Base-by-base conservation (phyloP, 352 stramenopile species). In the Phytophthora litchii region DNA sequence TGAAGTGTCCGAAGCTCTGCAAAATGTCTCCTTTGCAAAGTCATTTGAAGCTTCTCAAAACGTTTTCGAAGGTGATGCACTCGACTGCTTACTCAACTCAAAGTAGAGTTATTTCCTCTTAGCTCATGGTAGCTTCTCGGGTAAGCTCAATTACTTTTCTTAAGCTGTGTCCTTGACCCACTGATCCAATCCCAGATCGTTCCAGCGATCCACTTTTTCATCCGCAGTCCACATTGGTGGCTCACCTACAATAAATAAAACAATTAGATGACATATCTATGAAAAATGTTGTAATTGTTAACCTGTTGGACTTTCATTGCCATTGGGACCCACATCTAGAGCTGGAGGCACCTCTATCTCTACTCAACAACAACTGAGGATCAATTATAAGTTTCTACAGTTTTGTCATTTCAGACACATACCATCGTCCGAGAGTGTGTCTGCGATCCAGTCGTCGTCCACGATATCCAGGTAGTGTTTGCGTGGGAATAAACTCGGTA, bases 361-460 rank as follows among this genome's bases (percentile, higher is more conserved):
- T 94, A 37, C 6, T 37, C 23, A 47, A 45, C 23, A 36, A 34
- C 10, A 13, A 7, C n/a, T 34, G 5, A 27, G 23, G 23, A 34
- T 12, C 29, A 34, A 13, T 34, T 11, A 12, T 34, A 34, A 34
- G 10, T 9, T 34, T 34, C 10, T 34, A 11, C 29, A 34, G 29
- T 34, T 57, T 42, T 55, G 56, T 51, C 51, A 64, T 45, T 57
- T 31, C 49, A 55, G 32, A 65, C 36, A 55, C 35, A 8, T 36
- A 91, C 85, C 85, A 52, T 94, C 86, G 57, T 94, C 86, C 14
- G 86, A 92, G 47, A 94, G 71, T 35, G 70, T 67, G 64, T 94
- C 86, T 20, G 65, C 65, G 67, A 92, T 92, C 86, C 86, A 94
- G 10, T 70, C 81, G 50, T 92, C 82, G 70, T 94, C 86, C 45